Conservation (phyloP, 352 stramenopile genomes). For the Blastocystis sp. region DNA sequence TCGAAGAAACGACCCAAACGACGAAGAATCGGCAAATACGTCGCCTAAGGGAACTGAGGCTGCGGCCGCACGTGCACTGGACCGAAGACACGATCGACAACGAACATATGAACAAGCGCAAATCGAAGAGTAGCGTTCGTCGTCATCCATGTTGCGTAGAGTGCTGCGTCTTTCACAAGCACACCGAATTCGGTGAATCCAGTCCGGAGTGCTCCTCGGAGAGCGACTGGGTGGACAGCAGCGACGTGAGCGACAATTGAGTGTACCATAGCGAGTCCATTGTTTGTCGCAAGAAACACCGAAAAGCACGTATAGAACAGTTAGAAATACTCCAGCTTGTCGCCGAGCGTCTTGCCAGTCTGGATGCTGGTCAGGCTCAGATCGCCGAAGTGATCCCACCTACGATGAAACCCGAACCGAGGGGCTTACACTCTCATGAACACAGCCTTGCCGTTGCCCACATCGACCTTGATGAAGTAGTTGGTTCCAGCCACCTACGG, state of each 20-base stretch:
- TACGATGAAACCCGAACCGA: not conserved
- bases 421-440: constrained; percentile 15
- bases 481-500: constrained; percentile 36
- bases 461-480: constrained; percentile 40
- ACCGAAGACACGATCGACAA: constrained; percentile 85
- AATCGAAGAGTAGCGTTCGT: constrained; percentile 78
- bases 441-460: constrained; percentile 38
- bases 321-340: constrained; percentile 27
- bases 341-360: constrained; percentile 23
- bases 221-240: constrained; percentile 63
- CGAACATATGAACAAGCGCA: constrained; percentile 84
- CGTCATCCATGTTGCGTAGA: not conserved
- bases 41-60: not conserved
- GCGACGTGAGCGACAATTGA: constrained; percentile 22
- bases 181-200: constrained; percentile 81
- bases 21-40: no score
- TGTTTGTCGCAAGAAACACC: constrained; percentile 33
- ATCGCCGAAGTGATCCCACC: constrained; percentile 39
- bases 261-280: not conserved
- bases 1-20: no score
- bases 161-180: constrained; percentile 89
- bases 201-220: constrained; percentile 39
- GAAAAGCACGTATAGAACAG: not conserved
- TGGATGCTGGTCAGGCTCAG: constrained; percentile 14
- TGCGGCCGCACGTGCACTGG: constrained; percentile 77